Conservation (phyloP, 805 yeast genomes). For the Candida bentonensis region DNA sequence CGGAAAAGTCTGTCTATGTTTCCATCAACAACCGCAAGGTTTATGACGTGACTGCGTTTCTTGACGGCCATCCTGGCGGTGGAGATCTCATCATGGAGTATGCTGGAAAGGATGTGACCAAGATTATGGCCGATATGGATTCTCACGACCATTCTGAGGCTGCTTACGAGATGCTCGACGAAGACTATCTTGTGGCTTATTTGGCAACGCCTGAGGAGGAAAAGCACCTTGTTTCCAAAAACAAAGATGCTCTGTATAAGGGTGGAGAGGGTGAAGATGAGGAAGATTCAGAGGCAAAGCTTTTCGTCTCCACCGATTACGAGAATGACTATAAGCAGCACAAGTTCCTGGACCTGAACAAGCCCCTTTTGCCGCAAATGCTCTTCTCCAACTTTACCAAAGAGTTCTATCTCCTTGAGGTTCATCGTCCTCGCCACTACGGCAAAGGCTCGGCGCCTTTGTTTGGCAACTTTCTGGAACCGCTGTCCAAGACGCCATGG, state of each 20-base stretch:
- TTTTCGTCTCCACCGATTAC: slow-evolving; percentile 70
- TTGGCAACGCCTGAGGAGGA: slow-evolving; percentile 74
- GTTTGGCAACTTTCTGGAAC: slow-evolving; percentile 91
- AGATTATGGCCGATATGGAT: slow-evolving; percentile 56
- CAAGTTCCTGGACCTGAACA: slow-evolving; percentile 71
- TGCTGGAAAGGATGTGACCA: slow-evolving; percentile 35
- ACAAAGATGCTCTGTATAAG: slow-evolving; percentile 35
- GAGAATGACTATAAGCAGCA: slow-evolving; percentile 57
- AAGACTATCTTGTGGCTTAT: slow-evolving; percentile 65
- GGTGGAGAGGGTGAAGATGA: slow-evolving; percentile 23
- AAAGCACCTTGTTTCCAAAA: slow-evolving; percentile 48
- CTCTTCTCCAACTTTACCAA: slow-evolving; percentile 61
- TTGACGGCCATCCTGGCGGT: slow-evolving; percentile 66
- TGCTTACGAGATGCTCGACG: slow-evolving; percentile 78
- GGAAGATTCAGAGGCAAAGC: slow-evolving; percentile 58
- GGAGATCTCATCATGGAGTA: slow-evolving; percentile 34
- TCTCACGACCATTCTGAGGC: slow-evolving; percentile 72
- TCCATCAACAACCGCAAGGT: slow-evolving; percentile 66
- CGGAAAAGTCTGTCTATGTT: slow-evolving; percentile 43
- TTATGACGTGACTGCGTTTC: slow-evolving; percentile 64
- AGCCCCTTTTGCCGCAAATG: slow-evolving; percentile 73
- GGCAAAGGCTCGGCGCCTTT: slow-evolving; percentile 94
- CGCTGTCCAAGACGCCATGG: slow-evolving; percentile 86
- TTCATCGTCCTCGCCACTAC: slow-evolving; percentile 95
- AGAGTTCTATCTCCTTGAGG: slow-evolving; percentile 88